A percentile compares a stretch with the other conserved stretches of the same genome.
Conservation (phyloP, 306 rosid genomes). For the Quercus cerris region DNA sequence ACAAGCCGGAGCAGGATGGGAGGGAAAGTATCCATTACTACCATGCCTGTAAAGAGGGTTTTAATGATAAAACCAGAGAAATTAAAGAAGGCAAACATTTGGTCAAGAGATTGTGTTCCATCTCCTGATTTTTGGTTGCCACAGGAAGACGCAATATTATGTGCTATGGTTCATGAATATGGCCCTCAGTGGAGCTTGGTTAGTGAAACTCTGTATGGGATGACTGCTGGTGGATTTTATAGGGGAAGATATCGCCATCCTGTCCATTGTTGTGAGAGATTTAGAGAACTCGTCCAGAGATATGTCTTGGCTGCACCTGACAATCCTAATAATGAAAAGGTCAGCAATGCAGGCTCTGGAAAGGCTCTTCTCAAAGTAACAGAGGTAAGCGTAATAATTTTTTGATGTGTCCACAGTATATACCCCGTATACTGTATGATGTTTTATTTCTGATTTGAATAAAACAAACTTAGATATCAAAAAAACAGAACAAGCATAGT, state of each 20-base stretch:
- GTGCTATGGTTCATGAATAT: conserved; percentile 91
- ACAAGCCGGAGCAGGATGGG: conserved; percentile 73
- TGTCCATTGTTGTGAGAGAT: conserved; percentile 94
- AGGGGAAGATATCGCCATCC: conserved; percentile 97
- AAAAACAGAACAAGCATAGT: background rate
- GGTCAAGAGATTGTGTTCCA: conserved; percentile 92
- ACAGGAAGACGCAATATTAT: conserved; percentile 89
- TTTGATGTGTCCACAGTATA: background rate
- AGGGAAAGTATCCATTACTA: conserved; percentile 84
- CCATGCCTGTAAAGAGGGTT: conserved; percentile 84
- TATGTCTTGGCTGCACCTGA: conserved; percentile 62
- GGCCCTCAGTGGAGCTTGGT: conserved; percentile 92
- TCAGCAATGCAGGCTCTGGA: conserved; percentile 68
- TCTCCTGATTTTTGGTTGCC: conserved; percentile 87
- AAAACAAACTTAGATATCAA: no score
- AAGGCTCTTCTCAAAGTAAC: conserved; percentile 94
- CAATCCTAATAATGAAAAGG: conserved; percentile 68
- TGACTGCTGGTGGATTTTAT: conserved; percentile 86
- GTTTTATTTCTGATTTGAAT: no score
- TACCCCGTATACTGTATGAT: no score
- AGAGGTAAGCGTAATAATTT: conserved; percentile 54
- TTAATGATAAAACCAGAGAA: conserved; percentile 82
- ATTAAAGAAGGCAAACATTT: conserved; percentile 69
- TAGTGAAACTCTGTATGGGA: conserved; percentile 72
- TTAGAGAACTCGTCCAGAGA: conserved; percentile 80